A percentile compares a stretch with the other conserved stretches of the same genome.
Evolutionary conservation across 192 early-diverging fungal species (phyloP).

Genomic region (Fimicolochytrium jonesii): DNA sequence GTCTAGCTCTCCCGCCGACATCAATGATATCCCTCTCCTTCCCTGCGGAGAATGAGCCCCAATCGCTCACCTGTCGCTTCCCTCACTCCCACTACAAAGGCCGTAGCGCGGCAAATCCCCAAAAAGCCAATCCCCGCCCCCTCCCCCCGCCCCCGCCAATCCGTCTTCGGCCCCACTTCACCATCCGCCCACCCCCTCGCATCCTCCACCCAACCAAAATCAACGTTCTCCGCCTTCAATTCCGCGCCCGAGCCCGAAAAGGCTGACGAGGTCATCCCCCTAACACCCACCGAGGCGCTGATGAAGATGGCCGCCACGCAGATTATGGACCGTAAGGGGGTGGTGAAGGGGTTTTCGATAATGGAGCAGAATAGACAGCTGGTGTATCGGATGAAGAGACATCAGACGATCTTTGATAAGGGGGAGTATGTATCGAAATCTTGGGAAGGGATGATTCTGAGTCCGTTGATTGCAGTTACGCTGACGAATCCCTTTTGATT

Average conservation of each 20-base stretch:
- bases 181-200: background rate
- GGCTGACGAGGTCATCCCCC: background rate
- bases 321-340: slow-evolving; percentile 80
- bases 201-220: too few relatives aligned
- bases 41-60: too few relatives aligned
- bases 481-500: background rate
- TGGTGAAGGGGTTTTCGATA: slow-evolving; percentile 78
- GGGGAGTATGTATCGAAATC: slow-evolving; percentile 22
- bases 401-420: slow-evolving; percentile 59
- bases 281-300: slow-evolving; percentile 31
- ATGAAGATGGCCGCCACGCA: slow-evolving; percentile 70
- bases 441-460: background rate
- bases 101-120: background rate
- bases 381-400: slow-evolving; percentile 84
- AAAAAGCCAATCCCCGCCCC: background rate
- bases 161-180: background rate
- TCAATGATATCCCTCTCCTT: too few relatives aligned
- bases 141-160: background rate
- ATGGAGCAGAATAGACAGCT: slow-evolving; percentile 43
- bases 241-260: too few relatives aligned
- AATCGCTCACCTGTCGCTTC: too few relatives aligned
- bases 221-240: too few relatives aligned
- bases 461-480: background rate
- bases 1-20: too few relatives aligned
- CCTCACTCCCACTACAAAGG: too few relatives aligned